Base-by-base conservation (phyloP, 345 rosid species). In the Erodium maritimum region DNA sequence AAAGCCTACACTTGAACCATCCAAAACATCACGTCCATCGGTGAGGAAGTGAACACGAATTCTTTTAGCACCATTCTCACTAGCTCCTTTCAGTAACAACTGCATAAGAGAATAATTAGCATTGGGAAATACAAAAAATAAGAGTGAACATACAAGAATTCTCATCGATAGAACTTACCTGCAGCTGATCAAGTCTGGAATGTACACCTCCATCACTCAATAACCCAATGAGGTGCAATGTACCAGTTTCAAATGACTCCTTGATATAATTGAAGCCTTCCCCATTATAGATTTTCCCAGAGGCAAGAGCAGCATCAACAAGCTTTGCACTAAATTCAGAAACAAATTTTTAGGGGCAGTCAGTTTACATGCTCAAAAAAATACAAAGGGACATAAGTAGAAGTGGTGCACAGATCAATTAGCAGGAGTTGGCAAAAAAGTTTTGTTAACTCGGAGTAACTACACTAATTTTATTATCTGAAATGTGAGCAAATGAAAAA, bases 141-240 rank as follows among this genome's bases (percentile, higher is more conserved):
- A 11, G 6, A 22, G 37, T 12, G 9, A 52, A 21, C n/a, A n/a
- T n/a, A n/a, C n/a, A n/a, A n/a, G n/a, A n/a, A n/a, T n/a, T n/a
- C n/a, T n/a, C n/a, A n/a, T n/a, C 5, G 11, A 67, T 20, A 54
- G 42, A 21, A 19, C 59, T 57, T 57, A 83, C 98, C 83, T 80
- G 95, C 63, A 93, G 51, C 60, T 93, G 99, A 74, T 93, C 96
- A 18, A 93, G 85, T 46, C 99, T 80, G 21, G 99, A 93, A 73
- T 93, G 99, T 29, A 93, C 96, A 57, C 96, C 96, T 64, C 99
- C 99, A 58, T 93, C 99, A 74, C 99, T 93, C 61, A 93, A 66
- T 25, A 93, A 65, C 19, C 99, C 99, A 64, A 93, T 88, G 16
- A 93, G 82, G 68, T 93, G 96, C 74, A 93, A 61, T 23, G 96